Percentiles rank a stretch among this genome's conserved stretches.
Evolutionary conservation across 1,139 yeast species (phyloP).

Genomic region (Saccharomycopsis phalli): DNA sequence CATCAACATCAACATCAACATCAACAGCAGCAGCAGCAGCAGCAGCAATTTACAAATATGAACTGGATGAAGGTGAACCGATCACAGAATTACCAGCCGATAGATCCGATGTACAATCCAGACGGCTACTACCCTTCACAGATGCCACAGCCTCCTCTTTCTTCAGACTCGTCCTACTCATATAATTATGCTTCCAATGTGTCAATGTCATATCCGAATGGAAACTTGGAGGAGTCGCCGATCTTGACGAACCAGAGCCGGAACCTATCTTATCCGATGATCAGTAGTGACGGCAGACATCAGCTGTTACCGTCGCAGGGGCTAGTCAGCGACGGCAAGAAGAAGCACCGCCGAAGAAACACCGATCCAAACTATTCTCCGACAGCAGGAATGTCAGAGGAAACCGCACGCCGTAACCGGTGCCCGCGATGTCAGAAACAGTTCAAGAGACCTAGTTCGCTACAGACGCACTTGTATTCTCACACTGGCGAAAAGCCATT

Average conservation of each 20-base stretch:
- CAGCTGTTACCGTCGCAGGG: slow-evolving; percentile 1
- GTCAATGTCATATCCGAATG: background rate
- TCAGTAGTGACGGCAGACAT: background rate
- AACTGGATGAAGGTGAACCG: no score
- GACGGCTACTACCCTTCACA: slow-evolving; percentile 8
- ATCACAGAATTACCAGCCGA: background rate
- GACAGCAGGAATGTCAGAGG: slow-evolving; percentile 25
- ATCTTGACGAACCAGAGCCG: background rate
- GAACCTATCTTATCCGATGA: slow-evolving; percentile 3
- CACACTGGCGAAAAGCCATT: slow-evolving; percentile 86
- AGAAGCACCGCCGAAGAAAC: slow-evolving; percentile 18
- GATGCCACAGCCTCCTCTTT: slow-evolving; percentile 1
- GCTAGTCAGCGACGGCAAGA: slow-evolving; percentile 1
- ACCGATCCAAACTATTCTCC: slow-evolving; percentile 16
- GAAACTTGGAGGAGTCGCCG: slow-evolving; percentile 1
- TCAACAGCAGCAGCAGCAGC: slow-evolving; percentile 4
- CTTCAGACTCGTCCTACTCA: slow-evolving; percentile 6
- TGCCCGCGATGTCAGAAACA: slow-evolving; percentile 69
- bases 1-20: slow-evolving; percentile 2
- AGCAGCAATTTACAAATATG: slow-evolving; percentile 1
- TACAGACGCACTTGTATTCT: slow-evolving; percentile 71
- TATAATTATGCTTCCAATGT: background rate
- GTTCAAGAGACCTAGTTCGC: slow-evolving; percentile 73
- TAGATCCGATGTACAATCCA: slow-evolving; percentile 12
- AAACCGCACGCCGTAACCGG: slow-evolving; percentile 26